Conservation (phyloP, 1,139 yeast species). For the Protomyces lactucae-debilis region DNA sequence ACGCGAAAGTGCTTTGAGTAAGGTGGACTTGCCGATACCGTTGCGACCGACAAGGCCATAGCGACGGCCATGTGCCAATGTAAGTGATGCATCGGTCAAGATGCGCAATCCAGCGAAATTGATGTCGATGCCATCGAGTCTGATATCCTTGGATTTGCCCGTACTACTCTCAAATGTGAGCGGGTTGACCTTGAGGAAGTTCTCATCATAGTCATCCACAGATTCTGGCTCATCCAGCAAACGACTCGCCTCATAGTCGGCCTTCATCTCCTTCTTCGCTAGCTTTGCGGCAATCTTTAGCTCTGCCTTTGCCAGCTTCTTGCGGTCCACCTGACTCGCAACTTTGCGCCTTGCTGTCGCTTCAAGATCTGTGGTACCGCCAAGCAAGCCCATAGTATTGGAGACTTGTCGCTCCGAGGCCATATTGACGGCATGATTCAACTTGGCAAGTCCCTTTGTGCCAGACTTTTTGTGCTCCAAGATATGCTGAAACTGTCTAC, state of each 20-base stretch:
- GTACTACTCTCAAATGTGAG: slow-evolving; percentile 74
- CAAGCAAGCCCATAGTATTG: slow-evolving; percentile 44
- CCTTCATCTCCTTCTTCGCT: slow-evolving; percentile 71
- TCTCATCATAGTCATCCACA: slow-evolving; percentile 70
- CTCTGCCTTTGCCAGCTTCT: slow-evolving; percentile 95
- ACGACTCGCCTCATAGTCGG: slow-evolving; percentile 85
- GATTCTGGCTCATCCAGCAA: slow-evolving; percentile 61
- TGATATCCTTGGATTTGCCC: slow-evolving; percentile 90
- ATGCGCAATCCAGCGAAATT: slow-evolving; percentile 93
- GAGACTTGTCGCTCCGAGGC: slow-evolving; percentile 24
- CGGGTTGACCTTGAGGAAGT: slow-evolving; percentile 92
- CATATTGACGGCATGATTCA: slow-evolving; percentile 25
- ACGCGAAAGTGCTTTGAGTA: slow-evolving; percentile 81
- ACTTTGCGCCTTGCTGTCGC: slow-evolving; percentile 79
- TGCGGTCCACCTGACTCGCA: slow-evolving; percentile 91
- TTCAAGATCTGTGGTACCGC: slow-evolving; percentile 77
- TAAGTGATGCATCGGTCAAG: slow-evolving; percentile 77
- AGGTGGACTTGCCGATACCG: slow-evolving; percentile 98
- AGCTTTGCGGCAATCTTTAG: slow-evolving; percentile 93
- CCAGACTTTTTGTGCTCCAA: slow-evolving; percentile 12
- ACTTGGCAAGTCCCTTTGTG: slow-evolving; percentile 19
- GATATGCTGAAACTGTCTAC: neutral
- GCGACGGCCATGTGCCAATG: slow-evolving; percentile 86
- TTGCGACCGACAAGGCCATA: slow-evolving; percentile 97
- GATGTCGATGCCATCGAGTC: slow-evolving; percentile 84